Evolutionary conservation across 1,139 yeast species (phyloP).

Genomic region (Saccharomyces hybrid): DNA sequence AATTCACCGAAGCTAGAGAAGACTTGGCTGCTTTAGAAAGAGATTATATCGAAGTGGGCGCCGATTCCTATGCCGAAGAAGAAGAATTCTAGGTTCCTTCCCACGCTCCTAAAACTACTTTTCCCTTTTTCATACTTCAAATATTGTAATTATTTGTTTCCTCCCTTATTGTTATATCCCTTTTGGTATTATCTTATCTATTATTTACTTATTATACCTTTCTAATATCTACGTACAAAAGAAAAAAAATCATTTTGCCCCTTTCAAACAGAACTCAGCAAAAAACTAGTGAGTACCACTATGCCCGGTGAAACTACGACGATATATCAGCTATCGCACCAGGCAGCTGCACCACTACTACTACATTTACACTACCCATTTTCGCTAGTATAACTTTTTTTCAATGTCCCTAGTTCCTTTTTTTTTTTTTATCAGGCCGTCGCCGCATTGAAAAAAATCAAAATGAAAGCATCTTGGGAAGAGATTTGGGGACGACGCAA

Average conservation of each 20-base stretch:
- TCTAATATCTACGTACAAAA: background rate
- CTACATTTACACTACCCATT: too few species aligned
- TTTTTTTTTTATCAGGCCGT: background rate
- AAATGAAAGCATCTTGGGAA: background rate
- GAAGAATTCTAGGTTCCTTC: constrained; percentile 33
- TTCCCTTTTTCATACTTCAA: background rate
- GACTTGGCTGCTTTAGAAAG: constrained; percentile 95
- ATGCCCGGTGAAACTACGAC: background rate
- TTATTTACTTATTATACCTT: background rate
- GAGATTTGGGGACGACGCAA: background rate
- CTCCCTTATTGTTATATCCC: background rate
- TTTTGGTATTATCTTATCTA: background rate
- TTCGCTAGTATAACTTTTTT: background rate
- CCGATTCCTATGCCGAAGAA: constrained; percentile 71
- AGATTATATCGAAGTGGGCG: constrained; percentile 94
- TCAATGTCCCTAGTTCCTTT: background rate
- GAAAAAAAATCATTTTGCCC: background rate
- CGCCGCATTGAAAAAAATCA: background rate
- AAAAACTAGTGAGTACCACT: background rate
- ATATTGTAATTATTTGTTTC: background rate
- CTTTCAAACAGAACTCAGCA: background rate
- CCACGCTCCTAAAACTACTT: background rate
- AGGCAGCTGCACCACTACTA: background rate
- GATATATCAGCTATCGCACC: background rate
- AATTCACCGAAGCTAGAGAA: constrained; percentile 85